Base-by-base conservation (phyloP, 2,329 filamentous ascomycete species). In the Sarocladium strictum region DNA sequence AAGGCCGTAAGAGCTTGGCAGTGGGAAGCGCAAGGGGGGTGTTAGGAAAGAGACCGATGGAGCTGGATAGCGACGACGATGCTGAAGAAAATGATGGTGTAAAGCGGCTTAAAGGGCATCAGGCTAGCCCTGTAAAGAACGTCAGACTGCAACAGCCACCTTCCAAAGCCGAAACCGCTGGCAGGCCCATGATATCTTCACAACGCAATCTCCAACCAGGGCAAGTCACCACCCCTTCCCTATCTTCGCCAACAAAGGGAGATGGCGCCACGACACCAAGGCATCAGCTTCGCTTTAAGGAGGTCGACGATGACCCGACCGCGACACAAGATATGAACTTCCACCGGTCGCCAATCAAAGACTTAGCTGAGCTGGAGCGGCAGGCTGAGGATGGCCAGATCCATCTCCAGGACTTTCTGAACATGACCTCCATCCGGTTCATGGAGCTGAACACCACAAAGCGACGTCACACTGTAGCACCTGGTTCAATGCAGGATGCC, bases 401-500 rank as follows among this genome's bases (percentile, higher is more conserved):
- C 54, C 87, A 92, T 45, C 77, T 99, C 2, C 90, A 96, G 62
- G 89, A 96, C 53, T 99, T 99, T 71, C 74, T 99, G 43, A 90
- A 95, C 58, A 85, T 96, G 84, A 97, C 93, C 2, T 95, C 90
- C 56, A 96, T 99, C 63, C 89, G 92, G 54, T 99, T 99, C 72
- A 97, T 99, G 89, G 94, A 99, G 67, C 77, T 99, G 51, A 96
- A 87, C n/a, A 96, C 93, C 0, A 97, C 92, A 1, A 97, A 97
- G 68, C 80, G 93, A 60, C 82, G 94, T 54, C 88, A 95, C 62
- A 97, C 93, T 0, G 84, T 87, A 45, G 87, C 82, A 2, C 85
- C 85, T 14, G 67, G 74, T 53, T 63, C 69, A 12, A 65, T 75
- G 19, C 74, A 72, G 52, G 72, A 78, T 41, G 72, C 72, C 21